A percentile compares a stretch with the other conserved stretches of the same genome.
These are phyloP conservation scores for Talaromyces sp. DNA, from an alignment of 2,329 filamentous ascomycete species.

Conservation along the genomic window DNA sequence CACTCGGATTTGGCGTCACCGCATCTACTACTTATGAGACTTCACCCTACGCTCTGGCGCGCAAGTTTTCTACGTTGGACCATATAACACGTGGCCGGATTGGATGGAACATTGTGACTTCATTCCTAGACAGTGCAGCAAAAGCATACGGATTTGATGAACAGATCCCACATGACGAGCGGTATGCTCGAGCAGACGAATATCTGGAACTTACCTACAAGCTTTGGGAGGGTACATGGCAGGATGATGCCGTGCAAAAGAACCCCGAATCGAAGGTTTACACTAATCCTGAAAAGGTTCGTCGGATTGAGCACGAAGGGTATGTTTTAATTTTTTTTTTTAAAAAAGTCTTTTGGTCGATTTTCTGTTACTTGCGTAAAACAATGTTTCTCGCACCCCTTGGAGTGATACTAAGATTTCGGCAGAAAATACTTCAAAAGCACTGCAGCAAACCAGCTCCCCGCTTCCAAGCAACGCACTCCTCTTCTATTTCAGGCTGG, in stretches of 20 bases:
- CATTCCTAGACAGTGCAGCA: constrained; percentile 44
- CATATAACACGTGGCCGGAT: constrained; percentile 48
- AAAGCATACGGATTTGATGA: constrained; percentile 42
- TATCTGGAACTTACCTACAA: constrained; percentile 44
- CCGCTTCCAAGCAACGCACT: constrained; percentile 33
- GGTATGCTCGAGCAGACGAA: constrained; percentile 45
- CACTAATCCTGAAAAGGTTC: constrained; percentile 28
- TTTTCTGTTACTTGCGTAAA: no score
- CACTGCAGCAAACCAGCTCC: constrained; percentile 41
- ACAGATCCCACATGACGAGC: constrained; percentile 46
- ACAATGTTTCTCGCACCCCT: no score
- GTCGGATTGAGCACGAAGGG: constrained; percentile 34
- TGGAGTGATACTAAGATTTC: background rate
- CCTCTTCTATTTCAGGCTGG: constrained; percentile 46
- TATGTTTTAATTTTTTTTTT: constrained; percentile 41
- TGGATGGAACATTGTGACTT: constrained; percentile 51
- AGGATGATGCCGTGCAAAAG: constrained; percentile 33
- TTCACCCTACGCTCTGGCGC: constrained; percentile 49
- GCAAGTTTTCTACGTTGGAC: constrained; percentile 51
- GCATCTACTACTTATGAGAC: constrained; percentile 50
- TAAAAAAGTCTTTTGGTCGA: no score
- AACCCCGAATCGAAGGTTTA: constrained; percentile 20
- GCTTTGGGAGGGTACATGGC: constrained; percentile 51
- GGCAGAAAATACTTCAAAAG: constrained; percentile 9
- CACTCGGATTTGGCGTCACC: constrained; percentile 47